Evolutionary conservation across 768 basidiomycete species (phyloP), one percentile per base, ranked within the genome.

Genomic region (Suillus subaureus): DNA sequence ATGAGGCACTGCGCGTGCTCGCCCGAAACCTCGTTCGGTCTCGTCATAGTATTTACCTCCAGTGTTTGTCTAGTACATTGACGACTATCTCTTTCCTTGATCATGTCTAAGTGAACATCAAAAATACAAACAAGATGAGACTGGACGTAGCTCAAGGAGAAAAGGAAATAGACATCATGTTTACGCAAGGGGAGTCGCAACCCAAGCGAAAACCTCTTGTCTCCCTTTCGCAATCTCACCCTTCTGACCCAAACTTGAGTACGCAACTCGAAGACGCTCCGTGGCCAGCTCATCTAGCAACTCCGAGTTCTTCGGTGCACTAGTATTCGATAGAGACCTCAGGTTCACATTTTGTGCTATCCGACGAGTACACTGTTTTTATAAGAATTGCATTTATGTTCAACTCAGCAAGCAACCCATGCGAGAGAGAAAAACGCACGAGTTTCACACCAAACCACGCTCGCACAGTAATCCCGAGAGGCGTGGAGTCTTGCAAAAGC

Each of bases 381-480:
- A 33, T 65, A 64, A 69, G 47, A 61, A 61, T 51, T 49, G 12
- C 13, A 28, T 28, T 28, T 15, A 52, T 70, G 49, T 63, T 66
- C 35, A 55, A 13, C 11, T 37, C 23, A 9, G 21, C 11, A 28
- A 13, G 15, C 21, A 57, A 42, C 9, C 18, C n/a, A 49, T 7
- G 33, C 33, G 12, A 5, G 23, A 13, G 7, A 31, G 28, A 40
- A 42, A 7, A 21, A 82, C 89, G 52, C 69, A 94, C 94, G 52
- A 92, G 81, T 73, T 94, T 93, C 42, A 93, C 84, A 5, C 93
- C 93, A 74, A 87, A 88, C 94, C 93, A 95, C 8, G 92, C 91
- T 33, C 93, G 80, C 45, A 43, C 45, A 21, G 83, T 83, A 37
- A 92, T 77, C 7, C 84, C 86, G 6, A 79, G 74, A 0, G 81